A percentile compares a stretch with the other conserved stretches of the same genome.
Evolutionary conservation across 75 land plant genomes (phyloP).

Genomic region (Cunninghamia lanceolata): DNA sequence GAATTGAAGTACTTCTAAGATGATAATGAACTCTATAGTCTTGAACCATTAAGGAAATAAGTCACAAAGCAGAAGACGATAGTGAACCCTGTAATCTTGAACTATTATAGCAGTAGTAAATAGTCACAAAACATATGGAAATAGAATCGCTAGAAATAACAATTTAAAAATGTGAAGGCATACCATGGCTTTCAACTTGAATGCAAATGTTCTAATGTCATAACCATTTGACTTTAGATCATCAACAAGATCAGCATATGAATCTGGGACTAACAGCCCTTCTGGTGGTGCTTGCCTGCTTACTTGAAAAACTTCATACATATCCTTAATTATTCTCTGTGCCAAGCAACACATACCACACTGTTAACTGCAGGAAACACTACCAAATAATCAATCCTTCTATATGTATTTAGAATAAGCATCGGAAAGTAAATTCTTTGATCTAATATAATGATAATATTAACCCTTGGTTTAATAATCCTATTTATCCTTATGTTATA

Average conservation of each 20-base stretch:
- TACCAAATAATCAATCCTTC: background rate
- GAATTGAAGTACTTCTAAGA: background rate
- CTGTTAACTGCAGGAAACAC: background rate
- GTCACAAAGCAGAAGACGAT: background rate
- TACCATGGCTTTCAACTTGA: background rate
- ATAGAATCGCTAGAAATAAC: background rate
- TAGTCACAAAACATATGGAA: background rate
- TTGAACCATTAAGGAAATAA: background rate
- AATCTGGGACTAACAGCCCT: background rate
- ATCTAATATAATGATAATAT: background rate
- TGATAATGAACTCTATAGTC: background rate
- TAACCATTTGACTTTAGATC: background rate
- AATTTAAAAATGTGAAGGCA: background rate
- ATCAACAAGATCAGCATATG: conserved; percentile 1
- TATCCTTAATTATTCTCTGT: background rate
- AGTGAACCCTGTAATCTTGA: background rate
- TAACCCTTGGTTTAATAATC: background rate
- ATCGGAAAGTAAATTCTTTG: background rate
- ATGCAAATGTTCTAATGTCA: background rate
- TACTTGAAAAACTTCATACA: background rate
- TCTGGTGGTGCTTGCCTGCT: background rate
- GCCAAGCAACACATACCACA: background rate
- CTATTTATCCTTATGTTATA: background rate
- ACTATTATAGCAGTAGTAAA: background rate
- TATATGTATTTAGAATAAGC: background rate